These are phyloP conservation scores for Geosmithia flava DNA, from an alignment of 2,329 filamentous ascomycete genomes.

Conservation along the genomic window DNA sequence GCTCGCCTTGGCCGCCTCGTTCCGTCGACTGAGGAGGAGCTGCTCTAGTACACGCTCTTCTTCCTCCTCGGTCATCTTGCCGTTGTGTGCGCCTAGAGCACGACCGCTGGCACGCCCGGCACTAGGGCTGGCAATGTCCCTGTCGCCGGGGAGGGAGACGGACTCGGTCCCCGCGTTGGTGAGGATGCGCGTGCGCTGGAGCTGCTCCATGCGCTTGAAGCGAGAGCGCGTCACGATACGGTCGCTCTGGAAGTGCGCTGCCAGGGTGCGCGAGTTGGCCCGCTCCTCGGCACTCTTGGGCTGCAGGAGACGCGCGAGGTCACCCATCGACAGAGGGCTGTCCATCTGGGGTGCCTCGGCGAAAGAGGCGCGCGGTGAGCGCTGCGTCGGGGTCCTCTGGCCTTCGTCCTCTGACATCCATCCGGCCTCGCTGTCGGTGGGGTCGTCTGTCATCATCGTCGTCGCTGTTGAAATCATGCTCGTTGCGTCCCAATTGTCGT, in stretches of 20 bases:
- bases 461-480: constrained; percentile 59
- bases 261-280: constrained; percentile 68
- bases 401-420: constrained; percentile 38
- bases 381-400: constrained; percentile 63
- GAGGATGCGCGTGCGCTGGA: constrained; percentile 54
- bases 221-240: constrained; percentile 71
- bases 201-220: constrained; percentile 56
- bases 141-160: neutral
- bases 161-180: constrained; percentile 12
- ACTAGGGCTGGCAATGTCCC: neutral
- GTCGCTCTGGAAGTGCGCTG: constrained; percentile 62
- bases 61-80: constrained; percentile 37
- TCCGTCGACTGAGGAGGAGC: constrained; percentile 41
- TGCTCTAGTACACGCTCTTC: constrained; percentile 50
- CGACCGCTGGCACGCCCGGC: neutral
- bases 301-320: constrained; percentile 71
- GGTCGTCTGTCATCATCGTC: constrained; percentile 15
- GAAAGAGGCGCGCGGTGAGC: constrained; percentile 30
- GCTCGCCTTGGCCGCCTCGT: constrained; percentile 5
- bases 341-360: constrained; percentile 49
- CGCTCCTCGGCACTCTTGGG: constrained; percentile 67
- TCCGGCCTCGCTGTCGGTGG: constrained; percentile 23
- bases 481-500: constrained; percentile 56
- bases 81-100: neutral
- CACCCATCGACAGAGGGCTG: constrained; percentile 48